phyloP scores from a whole-genome alignment of 2,329 filamentous ascomycete species.

The Arthroderma sp. region DNA sequence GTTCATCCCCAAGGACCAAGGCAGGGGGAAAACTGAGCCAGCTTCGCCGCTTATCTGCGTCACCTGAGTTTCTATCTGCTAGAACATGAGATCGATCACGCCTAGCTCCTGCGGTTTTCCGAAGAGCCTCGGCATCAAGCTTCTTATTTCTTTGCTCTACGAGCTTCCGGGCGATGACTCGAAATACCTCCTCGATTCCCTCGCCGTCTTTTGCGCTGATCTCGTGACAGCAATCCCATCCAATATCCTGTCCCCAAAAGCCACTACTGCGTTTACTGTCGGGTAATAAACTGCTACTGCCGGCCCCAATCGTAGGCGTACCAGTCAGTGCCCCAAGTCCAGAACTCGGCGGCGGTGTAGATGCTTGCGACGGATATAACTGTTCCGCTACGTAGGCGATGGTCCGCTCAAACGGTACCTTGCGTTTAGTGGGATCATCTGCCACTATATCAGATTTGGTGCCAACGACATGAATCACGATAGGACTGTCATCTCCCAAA shows the following conservation, averaged over 20 bases:
- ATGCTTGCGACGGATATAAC: constrained; percentile 56
- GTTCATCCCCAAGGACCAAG: constrained; percentile 24
- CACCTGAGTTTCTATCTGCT: constrained; percentile 47
- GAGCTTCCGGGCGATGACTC: constrained; percentile 73
- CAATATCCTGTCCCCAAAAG: constrained; percentile 76
- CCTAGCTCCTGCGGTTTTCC: constrained; percentile 35
- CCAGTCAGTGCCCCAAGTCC: constrained; percentile 25
- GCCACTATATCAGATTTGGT: constrained; percentile 88
- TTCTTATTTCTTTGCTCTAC: constrained; percentile 56
- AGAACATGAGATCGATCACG: constrained; percentile 25
- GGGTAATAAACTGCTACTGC: constrained; percentile 14
- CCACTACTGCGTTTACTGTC: constrained; percentile 35
- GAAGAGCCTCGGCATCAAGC: constrained; percentile 37
- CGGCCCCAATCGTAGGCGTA: constrained; percentile 15
- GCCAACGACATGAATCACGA: constrained; percentile 87
- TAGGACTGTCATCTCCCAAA: constrained; percentile 49
- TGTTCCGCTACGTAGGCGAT: constrained; percentile 94
- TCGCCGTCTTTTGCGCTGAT: constrained; percentile 89
- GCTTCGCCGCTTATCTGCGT: constrained; percentile 51
- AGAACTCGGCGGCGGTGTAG: constrained; percentile 55
- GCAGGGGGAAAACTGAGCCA: constrained; percentile 50
- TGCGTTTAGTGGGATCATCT: constrained; percentile 60
- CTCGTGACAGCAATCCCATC: constrained; percentile 96
- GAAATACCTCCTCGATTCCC: constrained; percentile 91
- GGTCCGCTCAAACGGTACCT: constrained; percentile 87